phyloP scores from a whole-genome alignment of 2,329 filamentous ascomycete genomes.

The Aspergillus udagawae region DNA sequence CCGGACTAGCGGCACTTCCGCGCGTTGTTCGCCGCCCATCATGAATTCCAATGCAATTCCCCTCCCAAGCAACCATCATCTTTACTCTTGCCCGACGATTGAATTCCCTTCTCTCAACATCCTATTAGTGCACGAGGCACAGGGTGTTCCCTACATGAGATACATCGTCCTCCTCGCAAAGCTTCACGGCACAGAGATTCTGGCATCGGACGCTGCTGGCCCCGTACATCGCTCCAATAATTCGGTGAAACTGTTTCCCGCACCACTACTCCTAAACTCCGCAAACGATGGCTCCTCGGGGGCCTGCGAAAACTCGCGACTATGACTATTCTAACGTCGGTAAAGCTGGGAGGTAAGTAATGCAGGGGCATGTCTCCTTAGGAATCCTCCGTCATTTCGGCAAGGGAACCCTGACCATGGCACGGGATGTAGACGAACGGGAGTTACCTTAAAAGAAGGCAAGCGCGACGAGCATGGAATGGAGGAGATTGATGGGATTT shows the following conservation, averaged over 20 bases:
- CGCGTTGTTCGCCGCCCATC: conserved; percentile 19
- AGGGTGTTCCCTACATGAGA: not conserved
- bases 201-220: not conserved
- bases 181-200: not conserved
- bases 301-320: conserved; percentile 40
- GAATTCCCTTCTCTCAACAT: conserved; percentile 2
- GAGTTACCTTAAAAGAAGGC: conserved; percentile 74
- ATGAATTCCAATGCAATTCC: conserved; percentile 17
- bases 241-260: not conserved
- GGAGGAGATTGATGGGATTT: conserved; percentile 80
- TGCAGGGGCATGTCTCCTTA: not conserved
- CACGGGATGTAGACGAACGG: conserved; percentile 69
- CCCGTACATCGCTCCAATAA: not conserved
- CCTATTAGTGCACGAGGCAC: not conserved
- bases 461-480: conserved; percentile 87
- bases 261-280: conserved; percentile 12
- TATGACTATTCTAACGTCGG: conserved; percentile 48
- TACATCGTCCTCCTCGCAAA: not conserved
- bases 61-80: conserved; percentile 9
- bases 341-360: conserved; percentile 42
- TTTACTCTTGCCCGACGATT: conserved; percentile 15
- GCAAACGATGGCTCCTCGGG: conserved; percentile 36
- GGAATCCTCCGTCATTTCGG: conserved; percentile 3
- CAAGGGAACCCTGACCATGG: conserved; percentile 10
- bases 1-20: conserved; percentile 30